Conservation (phyloP, 805 yeast genomes). For the Ogataea chonburiensis region DNA sequence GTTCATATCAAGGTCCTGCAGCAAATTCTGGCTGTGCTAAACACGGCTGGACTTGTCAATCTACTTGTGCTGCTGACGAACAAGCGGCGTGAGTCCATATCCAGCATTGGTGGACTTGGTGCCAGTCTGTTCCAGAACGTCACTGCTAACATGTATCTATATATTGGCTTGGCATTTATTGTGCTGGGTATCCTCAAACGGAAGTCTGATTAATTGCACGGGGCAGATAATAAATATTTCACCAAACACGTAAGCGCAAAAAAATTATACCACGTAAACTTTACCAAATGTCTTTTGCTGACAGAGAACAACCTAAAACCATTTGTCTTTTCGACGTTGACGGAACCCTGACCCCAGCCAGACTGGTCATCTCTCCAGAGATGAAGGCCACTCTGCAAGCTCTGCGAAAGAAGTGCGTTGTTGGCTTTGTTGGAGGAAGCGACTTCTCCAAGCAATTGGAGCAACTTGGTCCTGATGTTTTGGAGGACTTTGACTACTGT, state of each 20-base stretch:
- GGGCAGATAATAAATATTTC: conserved; percentile 2
- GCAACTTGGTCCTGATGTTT: conserved; percentile 82
- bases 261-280: conserved; percentile 9
- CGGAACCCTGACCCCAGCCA: conserved; percentile 97
- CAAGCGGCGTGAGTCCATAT: conserved; percentile 2
- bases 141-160: conserved; percentile 3
- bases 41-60: conserved; percentile 9
- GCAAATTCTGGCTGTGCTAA: conserved; percentile 3
- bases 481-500: conserved; percentile 87
- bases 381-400: conserved; percentile 67
- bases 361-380: conserved; percentile 67
- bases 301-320: conserved; percentile 80
- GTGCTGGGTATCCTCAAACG: conserved; percentile 1
- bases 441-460: conserved; percentile 93
- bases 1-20: not conserved
- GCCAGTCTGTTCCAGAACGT: conserved; percentile 8
- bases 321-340: conserved; percentile 96
- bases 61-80: conserved; percentile 8
- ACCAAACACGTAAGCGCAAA: conserved; percentile 8
- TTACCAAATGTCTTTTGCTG: conserved; percentile 45
- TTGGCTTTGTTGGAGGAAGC: conserved; percentile 98
- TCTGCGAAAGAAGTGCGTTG: conserved; percentile 86
- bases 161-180: conserved; percentile 4
- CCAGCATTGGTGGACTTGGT: conserved; percentile 5
- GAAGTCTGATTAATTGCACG: not conserved